Conservation (phyloP, 2,329 filamentous ascomycete species). For the Diaporthe eres region DNA sequence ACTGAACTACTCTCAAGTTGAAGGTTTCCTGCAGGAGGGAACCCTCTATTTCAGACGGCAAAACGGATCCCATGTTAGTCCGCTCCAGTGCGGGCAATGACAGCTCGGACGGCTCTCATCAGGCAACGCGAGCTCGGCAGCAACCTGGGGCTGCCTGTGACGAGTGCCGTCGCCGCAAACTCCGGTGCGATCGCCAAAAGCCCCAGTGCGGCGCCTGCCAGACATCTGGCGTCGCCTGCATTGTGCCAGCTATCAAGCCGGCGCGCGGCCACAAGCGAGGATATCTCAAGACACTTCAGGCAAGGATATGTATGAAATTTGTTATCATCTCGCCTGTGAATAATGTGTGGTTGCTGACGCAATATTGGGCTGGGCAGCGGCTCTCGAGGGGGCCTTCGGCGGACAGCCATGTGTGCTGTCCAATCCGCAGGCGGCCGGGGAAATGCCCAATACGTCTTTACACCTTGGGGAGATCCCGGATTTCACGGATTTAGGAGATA, state of each 20-base stretch:
- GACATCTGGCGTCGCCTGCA: constrained; percentile 1
- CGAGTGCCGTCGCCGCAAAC: constrained; percentile 34
- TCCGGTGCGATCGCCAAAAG: constrained; percentile 33
- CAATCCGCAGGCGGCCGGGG: constrained; percentile 6
- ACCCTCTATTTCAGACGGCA: background rate
- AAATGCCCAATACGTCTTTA: background rate
- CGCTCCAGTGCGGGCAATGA: constrained; percentile 15
- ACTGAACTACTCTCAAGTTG: background rate
- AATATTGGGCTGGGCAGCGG: background rate
- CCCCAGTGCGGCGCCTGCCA: constrained; percentile 30
- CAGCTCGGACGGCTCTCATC: constrained; percentile 8
- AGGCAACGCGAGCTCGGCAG: constrained; percentile 11
- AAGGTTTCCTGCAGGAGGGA: background rate
- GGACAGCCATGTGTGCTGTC: background rate
- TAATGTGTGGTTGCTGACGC: background rate
- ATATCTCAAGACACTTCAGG: constrained; percentile 14
- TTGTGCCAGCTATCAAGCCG: background rate
- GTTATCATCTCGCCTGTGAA: too few species aligned
- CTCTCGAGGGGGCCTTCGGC: constrained; percentile 6
- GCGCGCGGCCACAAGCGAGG: constrained; percentile 32
- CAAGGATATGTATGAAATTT: background rate
- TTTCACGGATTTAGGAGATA: constrained; percentile 12
- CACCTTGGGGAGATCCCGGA: background rate
- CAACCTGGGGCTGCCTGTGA: constrained; percentile 27
- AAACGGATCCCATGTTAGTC: constrained; percentile 17